These are phyloP conservation scores for Phialocephala subalpina DNA, from an alignment of 2,329 filamentous ascomycete species.

Conservation along the genomic window DNA sequence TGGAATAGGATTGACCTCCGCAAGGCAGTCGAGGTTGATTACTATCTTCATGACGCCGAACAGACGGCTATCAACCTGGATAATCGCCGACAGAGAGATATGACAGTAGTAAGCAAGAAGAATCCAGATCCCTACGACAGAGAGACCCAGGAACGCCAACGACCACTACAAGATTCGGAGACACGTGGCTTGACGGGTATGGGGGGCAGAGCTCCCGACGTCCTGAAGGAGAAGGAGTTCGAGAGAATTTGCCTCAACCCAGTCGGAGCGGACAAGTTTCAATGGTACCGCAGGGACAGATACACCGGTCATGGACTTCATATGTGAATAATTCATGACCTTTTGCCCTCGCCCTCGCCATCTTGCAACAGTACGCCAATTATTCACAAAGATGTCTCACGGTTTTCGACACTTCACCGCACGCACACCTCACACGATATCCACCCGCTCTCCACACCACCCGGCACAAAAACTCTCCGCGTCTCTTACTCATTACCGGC, in stretches of 20 bases:
- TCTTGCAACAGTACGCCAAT: neutral
- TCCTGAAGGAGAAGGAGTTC: neutral
- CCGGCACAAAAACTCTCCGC: too few species aligned
- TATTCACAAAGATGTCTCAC: too few species aligned
- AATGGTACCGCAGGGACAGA: neutral
- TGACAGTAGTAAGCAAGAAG: too few species aligned
- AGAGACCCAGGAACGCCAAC: constrained; percentile 18
- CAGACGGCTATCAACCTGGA: constrained; percentile 3
- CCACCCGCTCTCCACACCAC: too few species aligned
- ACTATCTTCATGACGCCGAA: constrained; percentile 11
- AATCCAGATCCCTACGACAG: neutral
- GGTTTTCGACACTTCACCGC: too few species aligned
- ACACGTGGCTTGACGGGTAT: neutral
- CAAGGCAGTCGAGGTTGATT: constrained; percentile 23
- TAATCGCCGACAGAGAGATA: neutral
- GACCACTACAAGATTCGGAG: neutral
- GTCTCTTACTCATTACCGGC: too few species aligned
- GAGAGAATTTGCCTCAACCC: neutral
- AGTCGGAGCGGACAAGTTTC: neutral
- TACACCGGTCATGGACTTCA: neutral
- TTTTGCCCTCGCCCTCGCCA: neutral
- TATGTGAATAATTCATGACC: neutral
- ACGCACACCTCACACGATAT: too few species aligned
- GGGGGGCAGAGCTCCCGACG: constrained; percentile 2
- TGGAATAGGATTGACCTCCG: constrained; percentile 28